Evolutionary conservation across 495 filamentous ascomycete species (phyloP).

Genomic region (Penicillium cinerascens): DNA sequence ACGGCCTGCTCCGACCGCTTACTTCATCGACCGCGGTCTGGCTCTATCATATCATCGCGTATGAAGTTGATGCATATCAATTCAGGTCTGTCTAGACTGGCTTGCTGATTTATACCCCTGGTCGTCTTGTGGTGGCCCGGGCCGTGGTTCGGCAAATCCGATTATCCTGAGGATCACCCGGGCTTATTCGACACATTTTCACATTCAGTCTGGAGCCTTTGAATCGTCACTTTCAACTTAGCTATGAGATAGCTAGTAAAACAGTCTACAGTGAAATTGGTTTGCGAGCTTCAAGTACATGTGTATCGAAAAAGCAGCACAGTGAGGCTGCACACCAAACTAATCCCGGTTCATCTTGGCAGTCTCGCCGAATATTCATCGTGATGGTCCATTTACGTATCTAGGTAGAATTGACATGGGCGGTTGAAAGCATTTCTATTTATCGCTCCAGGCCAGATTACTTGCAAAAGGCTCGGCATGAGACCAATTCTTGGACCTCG

Average conservation of each 20-base stretch:
- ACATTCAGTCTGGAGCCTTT: too few species aligned
- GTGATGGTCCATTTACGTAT: too few species aligned
- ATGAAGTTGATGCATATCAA: neutral
- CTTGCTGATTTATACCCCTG: neutral
- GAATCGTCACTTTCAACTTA: too few species aligned
- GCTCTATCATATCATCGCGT: neutral
- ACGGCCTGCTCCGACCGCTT: slow-evolving; percentile 11
- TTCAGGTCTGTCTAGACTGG: neutral
- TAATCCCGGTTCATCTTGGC: neutral
- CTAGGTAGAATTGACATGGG: neutral
- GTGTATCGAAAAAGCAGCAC: too few species aligned
- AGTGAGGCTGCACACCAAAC: neutral
- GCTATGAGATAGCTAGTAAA: too few species aligned
- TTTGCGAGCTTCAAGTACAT: too few species aligned
- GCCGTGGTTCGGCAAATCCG: neutral
- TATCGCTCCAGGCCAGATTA: neutral
- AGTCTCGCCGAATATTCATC: too few species aligned
- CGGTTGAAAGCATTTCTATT: neutral
- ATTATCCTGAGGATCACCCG: neutral
- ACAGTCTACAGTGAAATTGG: too few species aligned
- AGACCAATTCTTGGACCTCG: too few species aligned
- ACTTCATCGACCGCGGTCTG: slow-evolving; percentile 5
- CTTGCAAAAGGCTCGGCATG: too few species aligned
- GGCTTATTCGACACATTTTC: neutral
- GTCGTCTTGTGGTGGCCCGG: neutral